Percentiles rank a stretch among this genome's conserved stretches.
These are phyloP conservation scores for Sphaceloma murrayae DNA, from an alignment of 2,329 filamentous ascomycete genomes.

Conservation along the genomic window DNA sequence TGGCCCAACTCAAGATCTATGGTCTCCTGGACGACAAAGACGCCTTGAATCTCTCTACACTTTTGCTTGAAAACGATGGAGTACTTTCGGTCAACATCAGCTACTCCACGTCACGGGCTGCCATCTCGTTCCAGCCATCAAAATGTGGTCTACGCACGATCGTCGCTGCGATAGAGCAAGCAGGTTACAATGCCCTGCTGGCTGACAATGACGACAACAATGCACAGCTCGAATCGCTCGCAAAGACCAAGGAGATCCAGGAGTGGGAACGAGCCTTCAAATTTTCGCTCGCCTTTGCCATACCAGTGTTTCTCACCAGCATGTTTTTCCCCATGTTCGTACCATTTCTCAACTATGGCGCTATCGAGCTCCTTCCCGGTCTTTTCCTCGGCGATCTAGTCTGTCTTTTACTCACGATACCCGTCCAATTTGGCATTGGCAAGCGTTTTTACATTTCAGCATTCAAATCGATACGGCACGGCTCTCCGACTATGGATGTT, in stretches of 20 bases:
- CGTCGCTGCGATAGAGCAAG: conserved; percentile 71
- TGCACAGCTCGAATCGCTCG: conserved; percentile 86
- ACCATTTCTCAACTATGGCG: conserved; percentile 67
- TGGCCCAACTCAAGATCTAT: conserved; percentile 73
- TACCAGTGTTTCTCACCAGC: conserved; percentile 84
- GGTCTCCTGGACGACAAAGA: conserved; percentile 62
- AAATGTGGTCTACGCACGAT: conserved; percentile 70
- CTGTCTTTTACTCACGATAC: conserved; percentile 75
- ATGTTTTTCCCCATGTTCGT: conserved; percentile 90
- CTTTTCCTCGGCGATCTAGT: conserved; percentile 82
- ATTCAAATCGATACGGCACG: conserved; percentile 86
- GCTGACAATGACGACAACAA: conserved; percentile 93
- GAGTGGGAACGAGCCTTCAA: conserved; percentile 81
- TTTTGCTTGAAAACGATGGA: conserved; percentile 56
- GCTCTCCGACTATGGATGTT: conserved; percentile 94
- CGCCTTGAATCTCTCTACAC: conserved; percentile 62
- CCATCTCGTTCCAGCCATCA: conserved; percentile 61
- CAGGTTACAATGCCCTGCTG: conserved; percentile 79
- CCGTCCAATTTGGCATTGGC: conserved; percentile 93
- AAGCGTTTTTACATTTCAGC: conserved; percentile 88
- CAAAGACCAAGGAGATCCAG: conserved; percentile 91
- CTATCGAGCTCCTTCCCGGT: conserved; percentile 54
- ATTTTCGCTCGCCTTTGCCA: conserved; percentile 66
- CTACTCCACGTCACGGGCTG: conserved; percentile 62
- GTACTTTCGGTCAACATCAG: conserved; percentile 65